Conservation (phyloP, 164 flowering plant species). For the Pachysandra terminalis region DNA sequence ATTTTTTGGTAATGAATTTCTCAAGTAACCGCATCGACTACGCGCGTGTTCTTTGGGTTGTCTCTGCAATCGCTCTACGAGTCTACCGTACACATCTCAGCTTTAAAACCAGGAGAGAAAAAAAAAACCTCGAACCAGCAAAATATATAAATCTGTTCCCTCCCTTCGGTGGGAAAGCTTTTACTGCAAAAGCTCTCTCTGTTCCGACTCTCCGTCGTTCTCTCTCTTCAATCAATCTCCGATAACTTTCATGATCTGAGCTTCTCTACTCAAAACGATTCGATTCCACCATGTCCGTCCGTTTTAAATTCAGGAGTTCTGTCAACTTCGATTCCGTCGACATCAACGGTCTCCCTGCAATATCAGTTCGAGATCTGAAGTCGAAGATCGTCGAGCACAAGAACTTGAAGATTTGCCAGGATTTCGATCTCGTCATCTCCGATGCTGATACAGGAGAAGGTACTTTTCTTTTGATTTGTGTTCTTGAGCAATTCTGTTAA, state of each 20-base stretch:
- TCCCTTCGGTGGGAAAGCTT: too few species aligned
- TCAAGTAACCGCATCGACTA: too few species aligned
- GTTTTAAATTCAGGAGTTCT: slow-evolving; percentile 68
- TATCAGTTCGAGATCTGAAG: slow-evolving; percentile 54
- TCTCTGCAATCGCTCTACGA: too few species aligned
- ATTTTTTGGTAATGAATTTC: too few species aligned
- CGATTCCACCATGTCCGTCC: slow-evolving; percentile 37
- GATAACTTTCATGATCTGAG: background rate
- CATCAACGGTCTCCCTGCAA: slow-evolving; percentile 38
- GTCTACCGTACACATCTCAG: too few species aligned
- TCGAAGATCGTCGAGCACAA: slow-evolving; percentile 39
- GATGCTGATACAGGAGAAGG: slow-evolving; percentile 57
- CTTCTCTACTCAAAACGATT: background rate
- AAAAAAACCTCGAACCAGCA: too few species aligned
- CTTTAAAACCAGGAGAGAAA: too few species aligned
- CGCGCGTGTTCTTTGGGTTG: too few species aligned
- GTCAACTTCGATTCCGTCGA: slow-evolving; percentile 50
- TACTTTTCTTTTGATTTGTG: slow-evolving; percentile 3
- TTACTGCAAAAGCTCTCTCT: too few species aligned
- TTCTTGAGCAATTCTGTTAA: background rate
- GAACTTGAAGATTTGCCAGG: slow-evolving; percentile 42
- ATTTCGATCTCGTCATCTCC: slow-evolving; percentile 61
- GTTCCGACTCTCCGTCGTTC: too few species aligned
- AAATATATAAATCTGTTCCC: too few species aligned
- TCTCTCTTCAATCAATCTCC: background rate